Evolutionary conservation across 2,329 filamentous ascomycete genomes (phyloP), one percentile per base, ranked within the genome.

Genomic region (Aureobasidium lini): DNA sequence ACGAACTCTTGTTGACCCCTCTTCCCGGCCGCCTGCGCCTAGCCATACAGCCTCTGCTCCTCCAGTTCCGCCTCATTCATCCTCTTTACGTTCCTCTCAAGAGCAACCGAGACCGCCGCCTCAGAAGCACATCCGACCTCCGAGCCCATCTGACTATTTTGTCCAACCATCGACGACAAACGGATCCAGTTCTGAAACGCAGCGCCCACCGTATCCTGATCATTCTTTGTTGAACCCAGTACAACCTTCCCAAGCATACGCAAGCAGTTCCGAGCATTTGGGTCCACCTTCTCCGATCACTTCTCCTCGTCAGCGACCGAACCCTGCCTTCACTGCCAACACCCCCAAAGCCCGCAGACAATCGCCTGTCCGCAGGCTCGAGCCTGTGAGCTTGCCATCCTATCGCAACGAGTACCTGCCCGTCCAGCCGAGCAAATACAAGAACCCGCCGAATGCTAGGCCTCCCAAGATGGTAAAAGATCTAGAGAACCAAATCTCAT

Each of bases 351-450:
- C 53, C 2, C 42, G 59, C 16, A 61, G 32, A 34, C 59, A 65
- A 44, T 62, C 62, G 2, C 62, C 61, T 18, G 40, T 48, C 23
- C 34, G 29, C 6, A 62, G 59, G n/a, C 16, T 47, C 6, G 59
- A 61, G 29, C 59, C 59, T 28, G 57, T 58, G 32, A 53, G 40
- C 3, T 37, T 72, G 47, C 71, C 75, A 18, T 70, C 75, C 0
- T 81, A 81, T 64, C 73, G 79, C 62, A 79, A 77, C 62, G 79
- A 81, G 62, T 81, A 79, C 63, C 77, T 78, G 4, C 67, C 72
- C 37, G 67, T 70, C 13, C 67, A 69, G 13, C 69, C 71, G 8
- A 68, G 62, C 29, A 68, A 68, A 54, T 61, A 67, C n/a, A 66
- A 63, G 37, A 69, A 67, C 39, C 62, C 67, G 13, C 63, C 69